Evolutionary conservation across 345 rosid genomes (phyloP), one percentile per base, ranked within the genome.

Genomic region (Salix brachista): DNA sequence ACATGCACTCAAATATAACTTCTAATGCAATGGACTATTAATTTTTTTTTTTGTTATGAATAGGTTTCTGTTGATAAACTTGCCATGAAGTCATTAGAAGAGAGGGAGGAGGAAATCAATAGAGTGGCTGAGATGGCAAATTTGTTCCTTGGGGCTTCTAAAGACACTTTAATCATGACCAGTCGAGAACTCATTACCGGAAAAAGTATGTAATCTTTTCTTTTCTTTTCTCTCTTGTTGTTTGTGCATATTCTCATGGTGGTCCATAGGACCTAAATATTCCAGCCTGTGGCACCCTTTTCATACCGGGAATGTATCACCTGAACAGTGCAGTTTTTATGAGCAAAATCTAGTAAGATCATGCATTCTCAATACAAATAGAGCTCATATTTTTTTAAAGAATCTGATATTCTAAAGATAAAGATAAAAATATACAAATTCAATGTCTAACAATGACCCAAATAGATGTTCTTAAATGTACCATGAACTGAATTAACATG

Each of bases 161-260:
- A 85, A 72, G 97, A 93, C 74, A 91, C 99, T 65, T 86, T 95
- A 37, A 84, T 95, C 77, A 89, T 95, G 97, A 93, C 97, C 75
- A 93, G 99, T 76, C 93, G 99, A 75, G 86, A 88, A 80, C 99
- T 95, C 77, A 84, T 95, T 86, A 89, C 88, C 6, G 97, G 99
- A 66, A 93, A 90, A 88, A 80, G 99, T 95, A 69, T 34, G 90
- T 83, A 65, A 65, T 39, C 46, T 67, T 75, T 56, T 75, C 67
- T 71, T 75, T 56, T 75, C 67, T 71, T 50, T 13, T 76, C 39
- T 66, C 21, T 2, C 23, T 72, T 77, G 18, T 17, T 36, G 23
- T 69, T 37, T 32, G 34, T 30, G 39, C 23, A 58, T 42, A 16
- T 60, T 71, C 25, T 70, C 50, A 61, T 77, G 60, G 30, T 65